Evolutionary conservation across 495 filamentous ascomycete species (phyloP).

Genomic region (Aspergillus indologenus): DNA sequence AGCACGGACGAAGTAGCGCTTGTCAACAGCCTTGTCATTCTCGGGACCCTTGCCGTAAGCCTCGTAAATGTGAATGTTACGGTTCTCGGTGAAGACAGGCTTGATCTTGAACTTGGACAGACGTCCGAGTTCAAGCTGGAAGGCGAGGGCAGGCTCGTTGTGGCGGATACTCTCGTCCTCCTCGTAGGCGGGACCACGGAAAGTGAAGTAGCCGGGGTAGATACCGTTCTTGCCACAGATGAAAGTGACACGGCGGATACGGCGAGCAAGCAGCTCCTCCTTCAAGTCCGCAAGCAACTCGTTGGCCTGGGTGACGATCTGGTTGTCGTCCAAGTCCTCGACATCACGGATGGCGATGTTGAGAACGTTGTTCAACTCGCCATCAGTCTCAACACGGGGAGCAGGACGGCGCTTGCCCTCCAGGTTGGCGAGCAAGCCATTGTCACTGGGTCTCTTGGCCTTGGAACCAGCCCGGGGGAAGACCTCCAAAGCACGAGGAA

Average conservation of each 20-base stretch:
- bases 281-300: constrained; percentile 76
- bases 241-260: constrained; percentile 88
- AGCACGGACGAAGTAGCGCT: constrained; percentile 96
- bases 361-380: constrained; percentile 83
- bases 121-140: constrained; percentile 93
- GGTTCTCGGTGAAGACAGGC: constrained; percentile 97
- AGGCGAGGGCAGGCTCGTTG: constrained; percentile 91
- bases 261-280: constrained; percentile 74
- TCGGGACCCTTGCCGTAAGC: constrained; percentile 90
- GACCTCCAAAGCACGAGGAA: constrained; percentile 76
- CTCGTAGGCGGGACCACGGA: constrained; percentile 83
- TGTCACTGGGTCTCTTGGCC: constrained; percentile 34
- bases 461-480: constrained; percentile 59
- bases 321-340: constrained; percentile 79
- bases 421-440: constrained; percentile 67
- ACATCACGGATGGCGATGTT: constrained; percentile 91
- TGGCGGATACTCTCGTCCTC: constrained; percentile 97
- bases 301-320: constrained; percentile 72
- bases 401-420: constrained; percentile 65
- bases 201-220: constrained; percentile 96
- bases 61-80: constrained; percentile 98
- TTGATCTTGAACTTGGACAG: constrained; percentile 96
- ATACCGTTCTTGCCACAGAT: constrained; percentile 94
- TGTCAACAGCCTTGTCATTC: constrained; percentile 68
- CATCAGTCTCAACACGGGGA: constrained; percentile 51